A percentile compares a stretch with the other conserved stretches of the same genome.
Conservation (phyloP, 2,329 filamentous ascomycete species). For the Cladosporium sp. region DNA sequence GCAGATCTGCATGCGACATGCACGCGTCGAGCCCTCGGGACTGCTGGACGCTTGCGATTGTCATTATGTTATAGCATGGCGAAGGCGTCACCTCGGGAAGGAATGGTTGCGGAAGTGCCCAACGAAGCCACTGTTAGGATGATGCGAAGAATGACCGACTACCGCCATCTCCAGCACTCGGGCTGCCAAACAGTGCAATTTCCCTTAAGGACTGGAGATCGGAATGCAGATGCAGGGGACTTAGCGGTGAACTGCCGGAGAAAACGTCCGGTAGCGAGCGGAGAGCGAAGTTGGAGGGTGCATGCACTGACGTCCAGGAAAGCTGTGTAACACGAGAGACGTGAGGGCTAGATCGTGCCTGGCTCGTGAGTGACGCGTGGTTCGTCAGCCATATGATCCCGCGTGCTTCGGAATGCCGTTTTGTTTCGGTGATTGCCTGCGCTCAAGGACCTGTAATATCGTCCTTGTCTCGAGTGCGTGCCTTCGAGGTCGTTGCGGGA, state of each 20-base stretch:
- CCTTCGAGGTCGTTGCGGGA: background rate
- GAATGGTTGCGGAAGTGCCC: too few relatives aligned
- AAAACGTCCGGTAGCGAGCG: conserved; percentile 6
- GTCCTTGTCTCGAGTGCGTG: background rate
- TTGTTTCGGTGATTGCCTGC: too few relatives aligned
- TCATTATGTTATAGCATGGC: background rate
- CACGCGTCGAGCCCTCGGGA: background rate
- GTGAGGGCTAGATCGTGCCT: conserved; percentile 7
- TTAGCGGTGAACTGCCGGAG: conserved; percentile 12
- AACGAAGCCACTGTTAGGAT: too few relatives aligned
- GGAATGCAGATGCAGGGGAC: conserved; percentile 10
- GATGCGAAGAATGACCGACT: too few relatives aligned
- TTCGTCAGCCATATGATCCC: background rate
- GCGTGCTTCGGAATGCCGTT: background rate
- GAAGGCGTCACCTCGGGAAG: background rate
- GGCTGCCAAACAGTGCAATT: background rate
- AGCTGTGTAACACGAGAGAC: conserved; percentile 9
- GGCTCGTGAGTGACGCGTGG: conserved; percentile 11
- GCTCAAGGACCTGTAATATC: too few relatives aligned
- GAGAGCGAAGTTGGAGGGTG: conserved; percentile 8
- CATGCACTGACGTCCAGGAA: conserved; percentile 8
- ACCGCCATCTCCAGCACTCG: too few relatives aligned
- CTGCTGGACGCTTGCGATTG: background rate
- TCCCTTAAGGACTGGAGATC: conserved; percentile 9
- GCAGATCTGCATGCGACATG: conserved; percentile 9